Base-by-base conservation (phyloP, 371 early-diverging fungal genomes). In the Mortierella sp. region DNA sequence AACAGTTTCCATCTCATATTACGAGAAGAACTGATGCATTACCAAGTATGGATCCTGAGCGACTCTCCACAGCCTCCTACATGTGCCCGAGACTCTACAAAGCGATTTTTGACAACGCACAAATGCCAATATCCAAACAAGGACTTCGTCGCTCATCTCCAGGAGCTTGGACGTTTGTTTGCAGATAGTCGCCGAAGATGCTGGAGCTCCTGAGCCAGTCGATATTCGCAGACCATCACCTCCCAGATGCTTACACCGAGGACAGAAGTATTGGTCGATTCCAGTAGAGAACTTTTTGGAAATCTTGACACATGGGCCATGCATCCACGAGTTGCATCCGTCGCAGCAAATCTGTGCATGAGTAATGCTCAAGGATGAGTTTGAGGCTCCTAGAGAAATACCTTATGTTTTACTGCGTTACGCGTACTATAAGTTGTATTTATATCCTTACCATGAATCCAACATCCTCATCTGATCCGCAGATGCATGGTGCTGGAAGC, bases 301-400 rank as follows among this genome's bases (percentile, higher is more conserved):
- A 30, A 70, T 48, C 27, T 64, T 57, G 28, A 70, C 56, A 50
- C 71, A 70, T 0, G 64, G 60, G 11, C 71, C 71, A 60, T 70
- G 71, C 71, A 70, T 70, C 71, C 71, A 70, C 9, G 64, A 50
- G 39, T 64, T 55, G 50, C 71, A 70, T 17, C 31, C 55, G 19
- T 70, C 64, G 37, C 71, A 70, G 64, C 71, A 64, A 42, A 70
- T 70, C 71, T 70, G 39, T 26, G 11, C 0, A 19, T 43, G 21
- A 34, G 43, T 54, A 30, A 39, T 24, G 37, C 49, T 7, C 37
- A 44, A 46, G 49, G 14, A 44, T 53, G 21, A 47, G 17, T 23
- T 37, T 6, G 23, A 21, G 19, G 23, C 7, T 26, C 24, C 1
- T n/a, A 50, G 21, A n/a, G 27, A 32, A 1, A 28, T 19, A 32